Conservation (phyloP, 345 rosid genomes). For the Iberis pinnata region DNA sequence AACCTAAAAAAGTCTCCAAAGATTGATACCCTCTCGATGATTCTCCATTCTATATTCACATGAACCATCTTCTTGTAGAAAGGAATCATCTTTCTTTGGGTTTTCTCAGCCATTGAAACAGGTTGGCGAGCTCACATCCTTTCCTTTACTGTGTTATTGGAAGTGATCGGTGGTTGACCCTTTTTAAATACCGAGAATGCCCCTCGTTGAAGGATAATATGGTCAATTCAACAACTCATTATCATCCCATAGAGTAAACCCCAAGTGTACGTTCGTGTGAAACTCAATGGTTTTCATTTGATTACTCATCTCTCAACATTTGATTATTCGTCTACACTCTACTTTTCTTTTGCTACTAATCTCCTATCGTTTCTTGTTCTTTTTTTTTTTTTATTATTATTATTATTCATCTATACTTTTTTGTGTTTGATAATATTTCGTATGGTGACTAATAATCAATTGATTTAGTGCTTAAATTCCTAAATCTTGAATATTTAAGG, state of each 20-base stretch:
- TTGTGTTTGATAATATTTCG: not conserved
- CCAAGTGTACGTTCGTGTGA: slow-evolving; percentile 24
- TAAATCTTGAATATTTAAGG: too few species aligned
- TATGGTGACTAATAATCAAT: not conserved
- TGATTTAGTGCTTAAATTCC: too few species aligned
- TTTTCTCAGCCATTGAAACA: slow-evolving; percentile 36
- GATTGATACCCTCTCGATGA: slow-evolving; percentile 47
- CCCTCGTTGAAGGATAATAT: slow-evolving; percentile 7
- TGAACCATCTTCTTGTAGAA: slow-evolving; percentile 46
- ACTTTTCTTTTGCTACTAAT: not conserved
- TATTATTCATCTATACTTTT: not conserved
- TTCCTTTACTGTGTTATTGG: slow-evolving; percentile 23
- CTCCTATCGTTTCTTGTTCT: not conserved
- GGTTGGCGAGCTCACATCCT: too few species aligned
- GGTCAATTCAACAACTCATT: not conserved
- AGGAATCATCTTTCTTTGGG: slow-evolving; percentile 45
- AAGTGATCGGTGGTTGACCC: slow-evolving; percentile 26
- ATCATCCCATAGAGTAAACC: slow-evolving; percentile 15
- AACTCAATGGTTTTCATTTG: slow-evolving; percentile 5
- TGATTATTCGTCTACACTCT: not conserved
- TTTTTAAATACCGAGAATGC: not conserved
- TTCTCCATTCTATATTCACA: slow-evolving; percentile 49
- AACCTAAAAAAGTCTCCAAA: slow-evolving; percentile 57
- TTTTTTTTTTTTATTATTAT: slow-evolving; percentile 5
- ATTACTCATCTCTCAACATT: slow-evolving; percentile 7